Percentiles rank a stretch among this genome's conserved stretches.
phyloP scores from a whole-genome alignment of 805 yeast genomes.

The Suhomyces pyralidae region DNA sequence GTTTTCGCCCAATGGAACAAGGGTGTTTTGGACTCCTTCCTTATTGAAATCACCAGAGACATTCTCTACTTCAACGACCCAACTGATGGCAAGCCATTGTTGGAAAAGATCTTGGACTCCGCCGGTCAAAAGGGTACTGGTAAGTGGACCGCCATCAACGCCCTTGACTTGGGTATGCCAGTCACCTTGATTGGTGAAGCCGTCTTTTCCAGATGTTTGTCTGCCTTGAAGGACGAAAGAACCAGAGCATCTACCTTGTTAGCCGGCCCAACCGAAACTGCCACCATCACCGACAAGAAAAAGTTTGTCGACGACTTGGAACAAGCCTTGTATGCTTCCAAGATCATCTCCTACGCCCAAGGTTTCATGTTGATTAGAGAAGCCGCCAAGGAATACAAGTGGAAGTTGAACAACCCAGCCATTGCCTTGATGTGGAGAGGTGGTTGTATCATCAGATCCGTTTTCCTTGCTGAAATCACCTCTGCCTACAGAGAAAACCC shows the following conservation, averaged over 20 bases:
- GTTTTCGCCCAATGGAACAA: slow-evolving; percentile 92
- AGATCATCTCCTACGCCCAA: slow-evolving; percentile 97
- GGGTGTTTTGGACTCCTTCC: slow-evolving; percentile 96
- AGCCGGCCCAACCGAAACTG: slow-evolving; percentile 75
- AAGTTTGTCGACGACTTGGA: slow-evolving; percentile 89
- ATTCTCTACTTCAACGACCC: slow-evolving; percentile 83
- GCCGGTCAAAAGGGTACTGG: slow-evolving; percentile 99
- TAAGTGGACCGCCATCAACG: slow-evolving; percentile 99
- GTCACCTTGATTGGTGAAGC: slow-evolving; percentile 98
- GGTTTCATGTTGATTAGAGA: slow-evolving; percentile 99
- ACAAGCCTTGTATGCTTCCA: slow-evolving; percentile 98
- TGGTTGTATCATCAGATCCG: slow-evolving; percentile 99
- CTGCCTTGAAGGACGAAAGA: slow-evolving; percentile 92
- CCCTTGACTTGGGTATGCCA: slow-evolving; percentile 97
- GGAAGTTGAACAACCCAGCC: slow-evolving; percentile 97
- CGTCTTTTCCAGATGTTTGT: slow-evolving; percentile 92
- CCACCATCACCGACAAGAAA: slow-evolving; percentile 67
- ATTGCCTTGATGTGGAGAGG: slow-evolving; percentile 99
- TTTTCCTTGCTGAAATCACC: slow-evolving; percentile 95
- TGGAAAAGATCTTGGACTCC: slow-evolving; percentile 92
- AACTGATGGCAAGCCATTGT: slow-evolving; percentile 85
- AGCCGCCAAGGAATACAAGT: slow-evolving; percentile 94
- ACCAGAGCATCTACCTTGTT: slow-evolving; percentile 74
- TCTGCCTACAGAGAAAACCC: slow-evolving; percentile 93
- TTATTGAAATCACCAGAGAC: slow-evolving; percentile 95